phyloP scores from a whole-genome alignment of 2,329 filamentous ascomycete species.

The Penicillium sp. region DNA sequence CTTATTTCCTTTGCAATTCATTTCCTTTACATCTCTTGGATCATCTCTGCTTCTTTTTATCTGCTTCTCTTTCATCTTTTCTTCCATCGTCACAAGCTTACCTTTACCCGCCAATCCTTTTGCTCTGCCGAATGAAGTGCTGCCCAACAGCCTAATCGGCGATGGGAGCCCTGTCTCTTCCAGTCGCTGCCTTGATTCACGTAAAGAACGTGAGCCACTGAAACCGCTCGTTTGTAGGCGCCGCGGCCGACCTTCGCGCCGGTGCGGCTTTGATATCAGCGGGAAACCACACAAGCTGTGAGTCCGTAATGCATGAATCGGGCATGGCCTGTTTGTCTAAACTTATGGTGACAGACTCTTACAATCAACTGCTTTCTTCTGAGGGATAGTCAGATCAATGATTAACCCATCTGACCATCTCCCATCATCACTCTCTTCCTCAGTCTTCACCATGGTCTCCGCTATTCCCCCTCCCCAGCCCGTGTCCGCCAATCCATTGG shows the following conservation, averaged over 20 bases:
- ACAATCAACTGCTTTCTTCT: neutral
- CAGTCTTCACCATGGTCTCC: conserved; percentile 29
- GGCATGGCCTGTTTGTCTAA: neutral
- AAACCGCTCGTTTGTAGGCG: neutral
- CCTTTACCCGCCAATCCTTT: neutral
- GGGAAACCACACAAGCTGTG: neutral
- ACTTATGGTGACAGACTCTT: neutral
- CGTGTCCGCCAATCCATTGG: conserved; percentile 35
- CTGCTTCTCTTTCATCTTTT: neutral
- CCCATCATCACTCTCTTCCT: conserved; percentile 5
- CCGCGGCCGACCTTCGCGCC: neutral
- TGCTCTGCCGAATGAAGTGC: neutral
- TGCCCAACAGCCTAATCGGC: conserved; percentile 25
- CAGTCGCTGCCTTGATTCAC: neutral
- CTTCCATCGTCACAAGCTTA: neutral
- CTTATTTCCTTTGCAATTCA: neutral
- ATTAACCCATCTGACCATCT: neutral
- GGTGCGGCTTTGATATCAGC: neutral
- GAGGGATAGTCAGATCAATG: neutral
- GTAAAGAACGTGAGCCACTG: neutral
- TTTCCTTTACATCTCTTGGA: neutral
- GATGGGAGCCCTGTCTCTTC: neutral
- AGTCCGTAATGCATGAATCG: neutral
- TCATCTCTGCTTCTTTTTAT: neutral
- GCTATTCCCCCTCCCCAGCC: conserved; percentile 29